These are phyloP conservation scores for Acanthamoeba triangularis DNA, from an alignment of 208 protist species.

Conservation along the genomic window DNA sequence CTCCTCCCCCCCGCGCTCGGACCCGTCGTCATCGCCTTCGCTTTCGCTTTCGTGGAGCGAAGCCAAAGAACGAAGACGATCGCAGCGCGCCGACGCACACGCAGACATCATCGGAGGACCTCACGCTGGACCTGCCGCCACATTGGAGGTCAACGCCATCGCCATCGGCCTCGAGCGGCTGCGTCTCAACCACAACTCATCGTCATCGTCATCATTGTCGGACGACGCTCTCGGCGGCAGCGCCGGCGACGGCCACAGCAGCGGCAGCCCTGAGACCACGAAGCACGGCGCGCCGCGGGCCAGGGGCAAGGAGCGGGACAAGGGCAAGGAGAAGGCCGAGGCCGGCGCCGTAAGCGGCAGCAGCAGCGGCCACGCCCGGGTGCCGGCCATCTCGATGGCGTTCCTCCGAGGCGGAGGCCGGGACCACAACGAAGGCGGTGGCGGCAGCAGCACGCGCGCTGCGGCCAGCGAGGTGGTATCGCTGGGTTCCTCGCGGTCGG, in stretches of 20 bases:
- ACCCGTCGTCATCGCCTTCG: not conserved
- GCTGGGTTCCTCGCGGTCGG: not conserved
- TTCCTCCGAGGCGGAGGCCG: too few species aligned
- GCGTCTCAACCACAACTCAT: not conserved
- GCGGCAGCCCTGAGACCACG: not conserved
- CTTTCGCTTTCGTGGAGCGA: not conserved
- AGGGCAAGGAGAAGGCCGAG: not conserved
- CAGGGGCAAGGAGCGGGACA: not conserved
- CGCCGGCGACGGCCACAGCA: not conserved
- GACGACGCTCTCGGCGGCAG: not conserved
- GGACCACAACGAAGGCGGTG: too few species aligned
- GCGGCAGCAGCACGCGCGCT: too few species aligned
- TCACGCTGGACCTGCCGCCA: not conserved
- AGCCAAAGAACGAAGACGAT: not conserved
- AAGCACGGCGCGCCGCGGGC: not conserved
- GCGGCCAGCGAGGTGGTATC: not conserved
- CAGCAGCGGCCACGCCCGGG: not conserved
- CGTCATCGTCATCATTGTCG: too few species aligned
- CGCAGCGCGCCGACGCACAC: not conserved
- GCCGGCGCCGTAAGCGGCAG: not conserved
- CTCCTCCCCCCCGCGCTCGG: not conserved
- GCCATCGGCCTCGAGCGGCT: constrained; percentile 8
- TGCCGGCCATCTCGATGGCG: not conserved
- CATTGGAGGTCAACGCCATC: not conserved
- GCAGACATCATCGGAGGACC: not conserved